Conservation (phyloP, 1,284 basidiomycete genomes). For the Hymenochaete sp. region DNA sequence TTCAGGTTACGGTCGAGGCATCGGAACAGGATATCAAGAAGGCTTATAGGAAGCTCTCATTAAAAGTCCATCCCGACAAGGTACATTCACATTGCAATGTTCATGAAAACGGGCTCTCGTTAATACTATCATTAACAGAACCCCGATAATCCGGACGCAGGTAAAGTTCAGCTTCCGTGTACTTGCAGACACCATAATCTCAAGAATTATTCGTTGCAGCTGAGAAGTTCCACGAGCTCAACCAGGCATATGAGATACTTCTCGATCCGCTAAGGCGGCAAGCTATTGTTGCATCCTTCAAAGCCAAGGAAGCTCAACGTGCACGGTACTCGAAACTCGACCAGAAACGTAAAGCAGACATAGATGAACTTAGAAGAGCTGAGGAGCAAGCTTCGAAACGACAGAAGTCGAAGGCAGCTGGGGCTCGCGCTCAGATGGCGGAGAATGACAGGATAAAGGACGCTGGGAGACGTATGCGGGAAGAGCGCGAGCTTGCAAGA, state of each 20-base stretch:
- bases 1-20: constrained; percentile 58
- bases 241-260: constrained; percentile 77
- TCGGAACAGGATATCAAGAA: constrained; percentile 78
- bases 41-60: constrained; percentile 74
- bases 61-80: constrained; percentile 86
- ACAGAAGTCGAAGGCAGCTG: constrained; percentile 49
- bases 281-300: constrained; percentile 74
- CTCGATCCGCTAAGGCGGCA: constrained; percentile 76
- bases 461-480: constrained; percentile 61
- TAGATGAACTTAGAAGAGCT: constrained; percentile 78
- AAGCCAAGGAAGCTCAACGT: constrained; percentile 61
- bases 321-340: constrained; percentile 72
- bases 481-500: constrained; percentile 53
- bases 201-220: constrained; percentile 31
- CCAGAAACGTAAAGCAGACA: constrained; percentile 67
- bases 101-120: constrained; percentile 22
- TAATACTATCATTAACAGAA: constrained; percentile 40
- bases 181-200: constrained; percentile 1
- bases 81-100: constrained; percentile 36
- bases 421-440: constrained; percentile 45
- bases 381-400: constrained; percentile 77
- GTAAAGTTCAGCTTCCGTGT: constrained; percentile 28
- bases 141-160: constrained; percentile 70
- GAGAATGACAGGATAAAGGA: constrained; percentile 75
- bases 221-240: constrained; percentile 81